Evolutionary conservation across 106 monocot genomes (phyloP).

Genomic region (Acorus calamus): DNA sequence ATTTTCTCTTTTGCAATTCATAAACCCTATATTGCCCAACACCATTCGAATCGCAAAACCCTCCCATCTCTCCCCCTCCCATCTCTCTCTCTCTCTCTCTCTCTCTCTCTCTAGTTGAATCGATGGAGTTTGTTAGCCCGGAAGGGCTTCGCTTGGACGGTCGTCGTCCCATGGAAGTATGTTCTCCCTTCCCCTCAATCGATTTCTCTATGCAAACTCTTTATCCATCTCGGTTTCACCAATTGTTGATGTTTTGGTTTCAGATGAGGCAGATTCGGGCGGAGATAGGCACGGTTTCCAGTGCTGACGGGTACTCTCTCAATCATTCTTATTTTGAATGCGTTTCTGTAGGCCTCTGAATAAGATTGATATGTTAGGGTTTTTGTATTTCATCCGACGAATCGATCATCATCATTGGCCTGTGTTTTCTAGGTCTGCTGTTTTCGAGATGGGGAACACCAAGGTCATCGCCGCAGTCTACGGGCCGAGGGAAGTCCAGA

Average conservation of each 20-base stretch:
- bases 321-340: not conserved
- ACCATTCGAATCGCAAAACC: not conserved
- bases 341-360: too few species aligned
- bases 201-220: not conserved
- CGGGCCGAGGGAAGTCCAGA: slow-evolving; percentile 87
- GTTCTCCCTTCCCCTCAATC: not conserved
- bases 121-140: slow-evolving; percentile 81
- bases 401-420: not conserved
- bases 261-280: slow-evolving; percentile 90
- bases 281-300: slow-evolving; percentile 71
- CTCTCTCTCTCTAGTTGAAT: not conserved
- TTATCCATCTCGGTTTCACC: not conserved
- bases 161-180: slow-evolving; percentile 75
- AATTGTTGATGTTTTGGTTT: slow-evolving; percentile 1
- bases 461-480: slow-evolving; percentile 95
- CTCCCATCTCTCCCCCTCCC: too few species aligned
- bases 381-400: not conserved
- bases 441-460: slow-evolving; percentile 98
- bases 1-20: too few species aligned
- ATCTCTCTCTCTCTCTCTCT: too few species aligned
- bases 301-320: slow-evolving; percentile 62
- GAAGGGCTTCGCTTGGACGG: slow-evolving; percentile 82
- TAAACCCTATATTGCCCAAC: too few species aligned
- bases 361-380: not conserved
- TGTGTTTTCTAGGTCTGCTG: slow-evolving; percentile 44